phyloP scores from a whole-genome alignment of 2,329 filamentous ascomycete genomes.

The Zopfia rhizophila region DNA sequence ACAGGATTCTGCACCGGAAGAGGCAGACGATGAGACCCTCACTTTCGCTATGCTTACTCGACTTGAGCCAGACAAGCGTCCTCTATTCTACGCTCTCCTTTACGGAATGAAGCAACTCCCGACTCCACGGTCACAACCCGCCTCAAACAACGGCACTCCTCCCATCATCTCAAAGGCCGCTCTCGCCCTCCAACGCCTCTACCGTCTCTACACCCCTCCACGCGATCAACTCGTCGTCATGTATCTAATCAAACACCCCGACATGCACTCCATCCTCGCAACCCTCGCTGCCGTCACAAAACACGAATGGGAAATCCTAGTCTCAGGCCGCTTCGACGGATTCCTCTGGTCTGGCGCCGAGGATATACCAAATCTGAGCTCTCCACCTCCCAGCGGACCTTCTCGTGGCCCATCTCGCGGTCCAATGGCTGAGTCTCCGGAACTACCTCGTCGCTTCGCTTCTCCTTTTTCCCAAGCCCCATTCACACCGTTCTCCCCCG shows the following conservation, averaged over 20 bases:
- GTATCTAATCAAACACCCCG: slow-evolving; percentile 84
- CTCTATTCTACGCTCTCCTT: slow-evolving; percentile 83
- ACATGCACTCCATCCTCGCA: slow-evolving; percentile 85
- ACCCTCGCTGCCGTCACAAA: slow-evolving; percentile 88
- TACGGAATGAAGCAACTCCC: slow-evolving; percentile 65
- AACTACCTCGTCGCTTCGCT: slow-evolving; percentile 44
- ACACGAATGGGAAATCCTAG: slow-evolving; percentile 96
- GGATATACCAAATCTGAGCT: slow-evolving; percentile 49
- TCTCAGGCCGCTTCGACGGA: slow-evolving; percentile 92
- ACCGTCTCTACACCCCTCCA: slow-evolving; percentile 76
- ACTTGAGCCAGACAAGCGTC: slow-evolving; percentile 77
- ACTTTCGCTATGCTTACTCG: slow-evolving; percentile 94
- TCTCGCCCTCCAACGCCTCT: slow-evolving; percentile 83
- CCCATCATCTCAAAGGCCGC: slow-evolving; percentile 80
- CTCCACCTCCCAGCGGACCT: slow-evolving; percentile 32
- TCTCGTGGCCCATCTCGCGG: slow-evolving; percentile 52
- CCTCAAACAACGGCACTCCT: slow-evolving; percentile 68
- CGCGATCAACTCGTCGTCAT: slow-evolving; percentile 87
- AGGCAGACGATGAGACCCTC: slow-evolving; percentile 93
- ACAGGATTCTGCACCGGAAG: slow-evolving; percentile 80
- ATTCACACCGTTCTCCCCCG: slow-evolving; percentile 49
- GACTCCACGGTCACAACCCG: slow-evolving; percentile 73
- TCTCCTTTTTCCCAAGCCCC: slow-evolving; percentile 65
- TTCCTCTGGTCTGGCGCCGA: slow-evolving; percentile 96
- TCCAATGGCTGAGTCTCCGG: slow-evolving; percentile 53